phyloP scores from a whole-genome alignment of 1,284 basidiomycete genomes.

The Apiotrichum gamsii region DNA sequence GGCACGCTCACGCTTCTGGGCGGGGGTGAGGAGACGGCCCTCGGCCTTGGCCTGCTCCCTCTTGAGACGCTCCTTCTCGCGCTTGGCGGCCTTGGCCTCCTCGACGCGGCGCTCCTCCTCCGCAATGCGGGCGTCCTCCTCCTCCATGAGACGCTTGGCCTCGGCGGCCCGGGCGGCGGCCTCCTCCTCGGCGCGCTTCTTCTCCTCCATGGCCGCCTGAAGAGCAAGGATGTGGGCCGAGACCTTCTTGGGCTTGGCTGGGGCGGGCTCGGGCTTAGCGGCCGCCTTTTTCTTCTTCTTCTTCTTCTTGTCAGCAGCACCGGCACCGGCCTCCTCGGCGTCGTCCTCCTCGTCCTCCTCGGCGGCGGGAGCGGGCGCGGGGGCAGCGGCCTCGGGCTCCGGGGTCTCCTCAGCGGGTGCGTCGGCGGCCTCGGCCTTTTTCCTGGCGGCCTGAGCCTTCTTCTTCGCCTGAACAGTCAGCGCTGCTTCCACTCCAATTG shows the following conservation, averaged over 20 bases:
- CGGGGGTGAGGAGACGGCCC: slow-evolving; percentile 82
- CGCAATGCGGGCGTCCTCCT: slow-evolving; percentile 68
- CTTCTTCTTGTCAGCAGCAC: slow-evolving; percentile 55
- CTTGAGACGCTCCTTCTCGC: slow-evolving; percentile 82
- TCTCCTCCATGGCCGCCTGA: slow-evolving; percentile 81
- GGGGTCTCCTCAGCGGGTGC: not conserved
- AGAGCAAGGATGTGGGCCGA: slow-evolving; percentile 58
- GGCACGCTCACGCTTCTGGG: slow-evolving; percentile 90
- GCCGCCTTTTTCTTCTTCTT: slow-evolving; percentile 85
- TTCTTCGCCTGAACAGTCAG: slow-evolving; percentile 85
- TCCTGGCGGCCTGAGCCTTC: slow-evolving; percentile 83
- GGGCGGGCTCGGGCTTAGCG: slow-evolving; percentile 58
- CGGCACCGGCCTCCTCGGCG: slow-evolving; percentile 54
- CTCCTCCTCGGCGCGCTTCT: slow-evolving; percentile 79
- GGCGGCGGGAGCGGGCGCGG: slow-evolving; percentile 22
- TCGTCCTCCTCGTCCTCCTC: slow-evolving; percentile 49
- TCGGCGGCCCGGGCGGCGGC: slow-evolving; percentile 68
- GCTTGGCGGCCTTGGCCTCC: slow-evolving; percentile 75
- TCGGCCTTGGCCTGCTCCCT: slow-evolving; percentile 75
- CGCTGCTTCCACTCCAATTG: no score
- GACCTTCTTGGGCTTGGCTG: slow-evolving; percentile 60
- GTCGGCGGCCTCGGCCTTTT: slow-evolving; percentile 54
- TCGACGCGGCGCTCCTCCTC: slow-evolving; percentile 71
- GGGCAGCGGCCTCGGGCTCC: slow-evolving; percentile 3
- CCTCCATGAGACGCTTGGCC: slow-evolving; percentile 58